Conservation (phyloP, 2,329 filamentous ascomycete species). For the Scopulariopsis brevicaulis region DNA sequence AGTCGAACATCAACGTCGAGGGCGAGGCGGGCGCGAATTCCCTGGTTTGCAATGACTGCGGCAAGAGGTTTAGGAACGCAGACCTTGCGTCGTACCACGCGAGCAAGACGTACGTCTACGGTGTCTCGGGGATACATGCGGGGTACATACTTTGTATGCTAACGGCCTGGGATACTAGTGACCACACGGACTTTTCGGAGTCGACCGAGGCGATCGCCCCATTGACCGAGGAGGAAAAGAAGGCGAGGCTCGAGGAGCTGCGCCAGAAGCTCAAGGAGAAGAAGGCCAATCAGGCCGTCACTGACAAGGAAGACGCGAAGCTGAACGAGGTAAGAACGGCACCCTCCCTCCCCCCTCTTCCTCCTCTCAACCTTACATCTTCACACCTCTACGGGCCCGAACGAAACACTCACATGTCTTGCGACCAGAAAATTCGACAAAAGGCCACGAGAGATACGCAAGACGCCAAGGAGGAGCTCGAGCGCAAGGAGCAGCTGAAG, state of each 20-base stretch:
- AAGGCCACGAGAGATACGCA: slow-evolving; percentile 86
- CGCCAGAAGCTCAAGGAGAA: slow-evolving; percentile 62
- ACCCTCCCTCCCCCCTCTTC: neutral
- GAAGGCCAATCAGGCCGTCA: slow-evolving; percentile 51
- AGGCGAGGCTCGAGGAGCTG: slow-evolving; percentile 64
- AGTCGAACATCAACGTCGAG: slow-evolving; percentile 50
- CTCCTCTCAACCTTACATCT: neutral
- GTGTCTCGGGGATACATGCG: neutral
- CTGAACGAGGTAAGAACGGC: slow-evolving; percentile 59
- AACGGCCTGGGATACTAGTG: slow-evolving; percentile 29
- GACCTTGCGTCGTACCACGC: slow-evolving; percentile 84
- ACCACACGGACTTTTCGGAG: slow-evolving; percentile 84
- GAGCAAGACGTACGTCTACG: slow-evolving; percentile 56
- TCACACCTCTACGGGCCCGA: neutral
- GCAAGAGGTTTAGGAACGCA: slow-evolving; percentile 76
- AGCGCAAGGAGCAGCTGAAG: slow-evolving; percentile 83
- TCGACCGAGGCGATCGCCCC: slow-evolving; percentile 88
- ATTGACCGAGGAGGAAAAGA: slow-evolving; percentile 85
- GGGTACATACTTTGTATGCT: neutral
- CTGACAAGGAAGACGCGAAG: slow-evolving; percentile 74
- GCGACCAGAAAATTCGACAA: slow-evolving; percentile 53
- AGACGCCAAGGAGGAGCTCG: slow-evolving; percentile 80
- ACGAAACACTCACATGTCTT: neutral
- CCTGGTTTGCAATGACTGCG: slow-evolving; percentile 88
- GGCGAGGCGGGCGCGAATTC: slow-evolving; percentile 56